Base-by-base conservation (phyloP, 495 filamentous ascomycete genomes). In the Tuber magnatum region DNA sequence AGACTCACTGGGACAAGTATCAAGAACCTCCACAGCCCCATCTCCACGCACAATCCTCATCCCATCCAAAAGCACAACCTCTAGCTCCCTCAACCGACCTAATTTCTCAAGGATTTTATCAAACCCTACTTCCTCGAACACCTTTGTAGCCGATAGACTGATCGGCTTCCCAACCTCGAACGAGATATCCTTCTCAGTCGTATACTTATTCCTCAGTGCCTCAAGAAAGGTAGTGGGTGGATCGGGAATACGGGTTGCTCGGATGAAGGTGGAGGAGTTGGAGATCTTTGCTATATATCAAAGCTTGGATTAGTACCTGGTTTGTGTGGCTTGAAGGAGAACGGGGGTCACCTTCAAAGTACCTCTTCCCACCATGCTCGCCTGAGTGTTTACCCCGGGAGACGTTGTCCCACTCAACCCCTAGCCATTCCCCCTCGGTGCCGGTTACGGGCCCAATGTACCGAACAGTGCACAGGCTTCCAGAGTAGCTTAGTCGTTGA, bases 371-470 rank as follows among this genome's bases (percentile, higher is more conserved):
- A 39, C 89, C 89, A 85, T 94, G 89, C 74, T 90, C 89, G 16
- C 96, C 95, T 75, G 93, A 88, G 85, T 99, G 94, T 85, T 97
- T 98, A 43, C 95, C 96, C 80, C 93, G 86, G 61, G 85, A 85
- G 73, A 89, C 85, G 80, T 97, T 91, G 84, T 98, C 95, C 96
- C 96, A 99, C 86, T 99, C 95, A 32, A 98, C 93, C 40, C 95
- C 95, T 32, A 99, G 86, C 96, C 95, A 98, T 80, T 88, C 86
- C 43, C 93, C 93, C 35, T 87, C 85, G 32, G 93, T 95, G 51
- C 91, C 92, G 72, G 88, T 86, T 28, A 99, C 89, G 51, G 85
- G 81, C 70, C 95, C 95, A 77, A 92, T 85, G 80, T 93, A 97
- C 43, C 93, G 89, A 70, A 99, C 88, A 1, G 95, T 98, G 83